Conservation (phyloP, 805 yeast genomes). For the Starmera quercuum region DNA sequence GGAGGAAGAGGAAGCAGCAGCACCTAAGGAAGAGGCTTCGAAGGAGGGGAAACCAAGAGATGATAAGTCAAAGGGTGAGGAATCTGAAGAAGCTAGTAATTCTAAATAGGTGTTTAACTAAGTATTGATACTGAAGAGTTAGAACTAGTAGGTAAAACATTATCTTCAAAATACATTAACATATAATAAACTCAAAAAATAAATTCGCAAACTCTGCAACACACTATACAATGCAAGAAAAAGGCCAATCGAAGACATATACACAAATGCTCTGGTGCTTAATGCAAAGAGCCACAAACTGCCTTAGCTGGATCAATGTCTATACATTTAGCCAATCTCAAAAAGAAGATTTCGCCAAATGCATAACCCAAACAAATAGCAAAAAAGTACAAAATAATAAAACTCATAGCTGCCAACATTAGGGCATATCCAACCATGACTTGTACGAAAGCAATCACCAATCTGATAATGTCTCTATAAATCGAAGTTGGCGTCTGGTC, state of each 20-base stretch:
- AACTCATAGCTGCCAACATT: constrained; percentile 78
- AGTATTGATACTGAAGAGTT: no score
- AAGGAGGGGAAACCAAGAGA: constrained; percentile 11
- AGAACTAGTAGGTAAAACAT: no score
- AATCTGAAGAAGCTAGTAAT: not conserved
- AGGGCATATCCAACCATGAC: constrained; percentile 63
- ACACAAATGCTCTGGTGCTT: not conserved
- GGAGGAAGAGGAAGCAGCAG: constrained; percentile 4
- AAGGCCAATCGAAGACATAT: no score
- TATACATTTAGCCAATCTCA: constrained; percentile 40
- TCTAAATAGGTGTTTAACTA: no score
- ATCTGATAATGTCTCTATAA: constrained; percentile 47
- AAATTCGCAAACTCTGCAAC: no score
- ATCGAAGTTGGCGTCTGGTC: constrained; percentile 27
- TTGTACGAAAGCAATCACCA: constrained; percentile 47
- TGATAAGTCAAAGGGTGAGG: not conserved
- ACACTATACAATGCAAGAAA: no score
- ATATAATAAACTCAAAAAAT: no score
- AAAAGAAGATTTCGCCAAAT: constrained; percentile 62
- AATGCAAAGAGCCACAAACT: constrained; percentile 23
- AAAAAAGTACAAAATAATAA: constrained; percentile 58
- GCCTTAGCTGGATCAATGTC: constrained; percentile 23
- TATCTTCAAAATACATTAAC: no score
- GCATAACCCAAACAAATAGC: constrained; percentile 67
- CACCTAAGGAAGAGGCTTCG: constrained; percentile 5